A percentile compares a stretch with the other conserved stretches of the same genome.
Evolutionary conservation across 176 grass and related monocot genomes (phyloP).

Genomic region (Carex scoparia): DNA sequence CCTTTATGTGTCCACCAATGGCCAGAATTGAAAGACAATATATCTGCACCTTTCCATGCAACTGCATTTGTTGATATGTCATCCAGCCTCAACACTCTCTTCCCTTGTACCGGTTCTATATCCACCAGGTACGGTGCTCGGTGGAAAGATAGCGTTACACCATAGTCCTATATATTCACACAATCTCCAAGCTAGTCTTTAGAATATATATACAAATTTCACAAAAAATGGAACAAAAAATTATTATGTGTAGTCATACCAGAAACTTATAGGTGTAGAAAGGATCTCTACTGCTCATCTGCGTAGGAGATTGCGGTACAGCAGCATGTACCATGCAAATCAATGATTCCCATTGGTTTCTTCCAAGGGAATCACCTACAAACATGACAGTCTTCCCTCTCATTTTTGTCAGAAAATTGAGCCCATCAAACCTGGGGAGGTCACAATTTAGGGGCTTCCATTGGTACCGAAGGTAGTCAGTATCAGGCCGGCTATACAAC

Average conservation of each 20-base stretch:
- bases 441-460: conserved; percentile 72
- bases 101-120: conserved; percentile 69
- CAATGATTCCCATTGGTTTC: conserved; percentile 91
- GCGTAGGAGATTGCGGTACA: conserved; percentile 47
- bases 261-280: conserved; percentile 77
- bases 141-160: conserved; percentile 61
- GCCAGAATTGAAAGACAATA: conserved; percentile 89
- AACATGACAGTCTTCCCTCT: conserved; percentile 94
- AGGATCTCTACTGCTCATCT: conserved; percentile 61
- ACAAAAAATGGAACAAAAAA: background rate
- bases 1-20: conserved; percentile 98
- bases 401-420: conserved; percentile 66
- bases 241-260: conserved; percentile 16
- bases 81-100: conserved; percentile 60
- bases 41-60: conserved; percentile 72
- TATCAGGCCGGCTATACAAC: conserved; percentile 77
- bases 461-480: conserved; percentile 63
- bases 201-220: background rate
- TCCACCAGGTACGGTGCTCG: conserved; percentile 87
- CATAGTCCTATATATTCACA: conserved; percentile 44
- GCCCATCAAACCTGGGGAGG: conserved; percentile 66
- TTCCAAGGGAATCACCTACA: conserved; percentile 86
- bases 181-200: background rate
- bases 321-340: conserved; percentile 84
- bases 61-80: conserved; percentile 58